These are phyloP conservation scores for Saccharata proteae DNA, from an alignment of 2,329 filamentous ascomycete species.

Conservation along the genomic window DNA sequence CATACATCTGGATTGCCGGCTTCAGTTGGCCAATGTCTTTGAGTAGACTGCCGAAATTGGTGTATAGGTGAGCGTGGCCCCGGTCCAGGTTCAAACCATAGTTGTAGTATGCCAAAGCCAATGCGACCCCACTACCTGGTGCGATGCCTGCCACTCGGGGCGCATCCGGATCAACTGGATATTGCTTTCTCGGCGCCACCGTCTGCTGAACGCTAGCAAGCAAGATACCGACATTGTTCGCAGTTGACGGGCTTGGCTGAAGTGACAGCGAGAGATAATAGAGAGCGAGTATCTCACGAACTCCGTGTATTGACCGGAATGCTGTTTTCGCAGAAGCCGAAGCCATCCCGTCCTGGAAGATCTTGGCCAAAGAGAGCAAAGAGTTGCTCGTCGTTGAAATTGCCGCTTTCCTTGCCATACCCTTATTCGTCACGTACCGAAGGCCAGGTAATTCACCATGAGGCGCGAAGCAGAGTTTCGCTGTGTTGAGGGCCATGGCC, in stretches of 20 bases:
- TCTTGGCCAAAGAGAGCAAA: constrained; percentile 86
- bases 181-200: constrained; percentile 27
- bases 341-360: constrained; percentile 92
- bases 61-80: constrained; percentile 90
- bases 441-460: constrained; percentile 72
- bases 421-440: constrained; percentile 52
- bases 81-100: constrained; percentile 81
- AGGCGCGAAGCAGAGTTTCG: constrained; percentile 67
- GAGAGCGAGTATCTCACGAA: constrained; percentile 83
- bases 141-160: constrained; percentile 60
- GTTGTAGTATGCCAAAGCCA: constrained; percentile 89
- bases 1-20: constrained; percentile 92
- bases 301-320: constrained; percentile 55
- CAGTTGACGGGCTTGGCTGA: constrained; percentile 91
- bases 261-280: constrained; percentile 93
- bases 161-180: constrained; percentile 22
- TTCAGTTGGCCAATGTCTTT: constrained; percentile 94
- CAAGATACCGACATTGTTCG: constrained; percentile 94
- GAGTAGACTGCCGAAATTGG: constrained; percentile 84
- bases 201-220: constrained; percentile 86
- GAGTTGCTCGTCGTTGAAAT: constrained; percentile 94
- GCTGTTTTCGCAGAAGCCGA: constrained; percentile 22
- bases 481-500: constrained; percentile 70
- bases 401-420: constrained; percentile 62
- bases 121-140: constrained; percentile 73